Conservation (phyloP, 2,329 filamentous ascomycete species). For the Pseudogymnoascus sp. region DNA sequence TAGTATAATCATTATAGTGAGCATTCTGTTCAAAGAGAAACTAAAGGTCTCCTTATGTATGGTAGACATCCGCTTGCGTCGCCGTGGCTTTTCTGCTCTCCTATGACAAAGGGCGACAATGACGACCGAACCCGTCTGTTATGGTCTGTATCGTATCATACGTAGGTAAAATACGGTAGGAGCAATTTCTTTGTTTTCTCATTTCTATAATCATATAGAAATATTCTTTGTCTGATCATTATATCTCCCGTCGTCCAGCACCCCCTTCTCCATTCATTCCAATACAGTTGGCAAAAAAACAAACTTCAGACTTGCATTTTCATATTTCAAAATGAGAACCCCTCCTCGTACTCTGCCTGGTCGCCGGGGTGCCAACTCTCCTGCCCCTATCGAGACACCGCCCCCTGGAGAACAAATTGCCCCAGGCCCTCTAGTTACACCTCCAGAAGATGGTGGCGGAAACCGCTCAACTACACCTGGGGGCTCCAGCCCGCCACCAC, state of each 20-base stretch:
- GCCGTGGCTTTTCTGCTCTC: not conserved
- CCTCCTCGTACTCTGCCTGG: not conserved
- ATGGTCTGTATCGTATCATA: not conserved
- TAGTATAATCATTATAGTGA: not conserved
- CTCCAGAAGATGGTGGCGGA: not conserved
- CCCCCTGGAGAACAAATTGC: not conserved
- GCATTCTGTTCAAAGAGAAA: not conserved
- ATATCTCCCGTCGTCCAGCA: not conserved
- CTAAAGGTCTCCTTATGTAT: not conserved
- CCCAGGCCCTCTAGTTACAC: not conserved
- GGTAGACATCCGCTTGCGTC: not conserved
- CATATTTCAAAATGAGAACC: not conserved
- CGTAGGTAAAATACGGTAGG: not conserved
- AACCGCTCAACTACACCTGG: not conserved
- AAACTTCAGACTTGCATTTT: not conserved
- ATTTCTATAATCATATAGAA: not conserved
- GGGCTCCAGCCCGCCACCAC: not conserved
- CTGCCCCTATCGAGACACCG: not conserved
- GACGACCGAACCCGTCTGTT: not conserved
- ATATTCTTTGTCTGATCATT: not conserved
- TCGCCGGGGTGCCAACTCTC: not conserved
- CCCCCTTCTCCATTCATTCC: not conserved
- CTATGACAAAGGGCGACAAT: not conserved
- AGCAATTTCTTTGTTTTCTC: not conserved
- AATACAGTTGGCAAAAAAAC: not conserved